phyloP scores from a whole-genome alignment of 345 rosid species.

The Dimocarpus longan region DNA sequence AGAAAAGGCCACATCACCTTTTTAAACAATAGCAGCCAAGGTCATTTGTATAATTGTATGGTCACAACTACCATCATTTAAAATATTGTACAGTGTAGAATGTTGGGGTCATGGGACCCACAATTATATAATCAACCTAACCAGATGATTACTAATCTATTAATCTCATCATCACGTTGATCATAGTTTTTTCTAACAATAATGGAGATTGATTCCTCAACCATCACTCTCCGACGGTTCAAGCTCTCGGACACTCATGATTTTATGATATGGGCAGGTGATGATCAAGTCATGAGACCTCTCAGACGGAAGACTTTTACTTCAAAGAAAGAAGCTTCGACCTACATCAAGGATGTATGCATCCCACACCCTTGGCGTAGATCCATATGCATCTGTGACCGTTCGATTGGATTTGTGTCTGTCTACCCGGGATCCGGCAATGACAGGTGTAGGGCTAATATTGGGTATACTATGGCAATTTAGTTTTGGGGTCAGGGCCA shows the following conservation, averaged over 20 bases:
- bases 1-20: no score
- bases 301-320: conserved; percentile 39
- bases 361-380: conserved; percentile 54
- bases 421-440: conserved; percentile 39
- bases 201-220: conserved; percentile 10
- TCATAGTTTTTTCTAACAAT: neutral
- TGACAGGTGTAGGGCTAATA: conserved; percentile 33
- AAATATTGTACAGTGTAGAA: no score
- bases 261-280: conserved; percentile 22
- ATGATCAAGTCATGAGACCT: conserved; percentile 38
- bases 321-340: conserved; percentile 41
- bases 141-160: neutral
- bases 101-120: no score
- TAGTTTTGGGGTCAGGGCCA: conserved; percentile 43
- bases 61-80: no score
- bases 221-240: neutral
- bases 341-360: conserved; percentile 41
- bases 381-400: conserved; percentile 48
- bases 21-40: no score
- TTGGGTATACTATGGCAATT: conserved; percentile 42
- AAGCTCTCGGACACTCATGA: conserved; percentile 3
- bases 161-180: neutral
- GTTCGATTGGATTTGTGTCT: conserved; percentile 43
- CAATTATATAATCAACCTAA: neutral
- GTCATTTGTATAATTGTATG: no score